Evolutionary conservation across 495 filamentous ascomycete genomes (phyloP), one percentile per base, ranked within the genome.

Genomic region (Annulohypoxylon maeteangense): DNA sequence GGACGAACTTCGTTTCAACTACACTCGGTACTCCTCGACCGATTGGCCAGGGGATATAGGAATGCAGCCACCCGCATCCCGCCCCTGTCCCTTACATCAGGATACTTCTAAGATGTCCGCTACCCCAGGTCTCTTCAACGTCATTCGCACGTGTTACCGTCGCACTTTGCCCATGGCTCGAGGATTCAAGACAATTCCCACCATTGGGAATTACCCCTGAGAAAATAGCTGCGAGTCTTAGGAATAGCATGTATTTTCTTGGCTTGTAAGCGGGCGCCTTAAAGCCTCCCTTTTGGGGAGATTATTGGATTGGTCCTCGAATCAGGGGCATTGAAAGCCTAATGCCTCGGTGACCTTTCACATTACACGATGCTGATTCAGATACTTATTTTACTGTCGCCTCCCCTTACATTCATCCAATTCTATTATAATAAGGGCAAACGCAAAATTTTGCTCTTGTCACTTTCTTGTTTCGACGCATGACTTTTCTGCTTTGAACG

Each of bases 1-100:
- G 67, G 45, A 62, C 36, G 48, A 53, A 65, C n/a, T 10, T 20
- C 62, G 66, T 74, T 70, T 74, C 71, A 71, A 57, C 51, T 61
- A 45, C 31, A 45, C 20, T 53, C 31, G 44, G 42, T 14, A 32
- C 36, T 20, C 1, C 10, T 2, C 23, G 54, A 18, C 44, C 45
- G 67, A 71, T 70, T 70, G 68, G 71, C 23, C 16, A 50, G 42
- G 14, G 25, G 44, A 45, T 55, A 44, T 51, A 56, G 12, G 2
- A 32, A 69, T 47, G 55, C 58, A 53, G 47, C 53, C 32, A 56
- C 62, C 67, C 62, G 50, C 66, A 40, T 16, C 55, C n/a, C 20
- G 44, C 29, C 55, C 59, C 53, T 48, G 58, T 48, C 65, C 62
- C 62, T 66, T 61, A 47, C 68, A 40, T 66, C 65, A 61, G 47